A percentile compares a stretch with the other conserved stretches of the same genome.
Conservation (phyloP, 2,329 filamentous ascomycete genomes). For the Colletotrichum sp. region DNA sequence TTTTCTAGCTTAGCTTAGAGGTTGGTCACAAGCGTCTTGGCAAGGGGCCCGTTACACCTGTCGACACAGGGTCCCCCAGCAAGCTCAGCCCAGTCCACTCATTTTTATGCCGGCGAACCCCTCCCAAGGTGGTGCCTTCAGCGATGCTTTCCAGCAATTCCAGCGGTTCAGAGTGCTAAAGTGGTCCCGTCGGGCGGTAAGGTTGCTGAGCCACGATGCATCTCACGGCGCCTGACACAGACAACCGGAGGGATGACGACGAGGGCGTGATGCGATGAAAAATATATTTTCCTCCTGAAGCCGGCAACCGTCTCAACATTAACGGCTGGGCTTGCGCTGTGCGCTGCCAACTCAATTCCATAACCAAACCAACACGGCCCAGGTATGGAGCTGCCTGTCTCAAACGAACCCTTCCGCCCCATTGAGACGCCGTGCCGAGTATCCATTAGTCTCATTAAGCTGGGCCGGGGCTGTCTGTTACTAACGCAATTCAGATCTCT, state of each 20-base stretch:
- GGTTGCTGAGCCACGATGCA: not conserved
- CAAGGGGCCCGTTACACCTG: not conserved
- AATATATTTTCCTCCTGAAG: not conserved
- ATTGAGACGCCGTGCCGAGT: not conserved
- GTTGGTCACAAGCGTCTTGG: constrained; percentile 5
- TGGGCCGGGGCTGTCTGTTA: not conserved
- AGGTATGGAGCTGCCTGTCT: not conserved
- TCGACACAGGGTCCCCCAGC: not conserved
- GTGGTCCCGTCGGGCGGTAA: not conserved
- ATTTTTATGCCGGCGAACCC: not conserved
- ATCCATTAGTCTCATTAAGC: not conserved
- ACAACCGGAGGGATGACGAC: not conserved
- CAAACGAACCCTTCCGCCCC: not conserved
- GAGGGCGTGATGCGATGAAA: not conserved
- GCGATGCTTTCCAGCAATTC: not conserved
- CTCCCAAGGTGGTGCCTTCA: not conserved
- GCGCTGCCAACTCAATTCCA: not conserved
- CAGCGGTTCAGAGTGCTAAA: not conserved
- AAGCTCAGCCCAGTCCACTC: not conserved
- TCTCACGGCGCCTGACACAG: not conserved
- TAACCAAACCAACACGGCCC: not conserved
- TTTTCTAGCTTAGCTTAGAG: not conserved
- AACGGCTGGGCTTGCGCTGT: not conserved
- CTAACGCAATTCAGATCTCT: not conserved
- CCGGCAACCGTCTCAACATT: not conserved